Conservation (phyloP, 2,329 filamentous ascomycete genomes). For the Biscogniauxia mediterranea region DNA sequence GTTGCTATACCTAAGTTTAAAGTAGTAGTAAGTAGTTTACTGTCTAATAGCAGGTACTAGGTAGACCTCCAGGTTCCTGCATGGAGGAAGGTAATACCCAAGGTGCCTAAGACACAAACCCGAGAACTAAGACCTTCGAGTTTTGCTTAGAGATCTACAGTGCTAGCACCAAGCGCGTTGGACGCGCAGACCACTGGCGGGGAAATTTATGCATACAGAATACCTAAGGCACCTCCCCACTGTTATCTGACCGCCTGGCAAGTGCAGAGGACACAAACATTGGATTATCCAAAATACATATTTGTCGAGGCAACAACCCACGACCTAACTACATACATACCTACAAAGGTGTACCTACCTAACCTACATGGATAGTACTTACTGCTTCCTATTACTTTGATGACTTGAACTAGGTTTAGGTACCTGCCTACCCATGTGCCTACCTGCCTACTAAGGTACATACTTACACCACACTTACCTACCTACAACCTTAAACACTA, state of each 20-base stretch:
- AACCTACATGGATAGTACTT: no score
- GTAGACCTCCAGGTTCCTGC: neutral
- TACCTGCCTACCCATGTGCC: no score
- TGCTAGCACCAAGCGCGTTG: neutral
- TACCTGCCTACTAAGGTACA: no score
- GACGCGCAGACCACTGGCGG: neutral
- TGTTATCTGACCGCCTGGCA: slow-evolving; percentile 1
- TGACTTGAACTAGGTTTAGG: no score
- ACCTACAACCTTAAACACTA: no score
- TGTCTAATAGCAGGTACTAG: no score
- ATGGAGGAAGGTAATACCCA: no score
- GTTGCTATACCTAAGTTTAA: no score
- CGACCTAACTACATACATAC: neutral
- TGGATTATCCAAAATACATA: neutral
- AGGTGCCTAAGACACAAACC: neutral
- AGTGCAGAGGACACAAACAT: slow-evolving; percentile 10
- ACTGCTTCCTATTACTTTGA: no score
- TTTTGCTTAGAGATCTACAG: neutral
- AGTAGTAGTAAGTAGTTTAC: no score
- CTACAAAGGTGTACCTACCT: no score
- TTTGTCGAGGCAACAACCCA: slow-evolving; percentile 12
- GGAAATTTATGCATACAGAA: neutral
- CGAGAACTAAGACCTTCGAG: neutral
- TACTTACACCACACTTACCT: no score
- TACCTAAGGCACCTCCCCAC: neutral